phyloP scores from a whole-genome alignment of 345 rosid genomes.

The Nephelium lappaceum region DNA sequence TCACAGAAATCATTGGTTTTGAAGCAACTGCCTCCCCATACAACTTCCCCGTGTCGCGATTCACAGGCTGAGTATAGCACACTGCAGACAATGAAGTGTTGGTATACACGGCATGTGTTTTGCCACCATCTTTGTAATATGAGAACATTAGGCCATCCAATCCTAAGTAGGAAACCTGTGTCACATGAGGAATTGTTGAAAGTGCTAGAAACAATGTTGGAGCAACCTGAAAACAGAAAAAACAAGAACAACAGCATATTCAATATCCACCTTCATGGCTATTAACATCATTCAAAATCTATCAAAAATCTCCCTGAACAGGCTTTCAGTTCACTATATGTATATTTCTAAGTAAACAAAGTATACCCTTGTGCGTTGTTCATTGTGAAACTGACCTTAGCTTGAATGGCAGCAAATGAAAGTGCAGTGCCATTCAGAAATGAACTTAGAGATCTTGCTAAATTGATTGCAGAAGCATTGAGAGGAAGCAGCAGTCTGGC shows the following conservation, averaged over 20 bases:
- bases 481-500: conserved; percentile 27
- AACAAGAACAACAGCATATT: not conserved
- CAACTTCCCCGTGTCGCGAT: conserved; percentile 35
- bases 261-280: not conserved
- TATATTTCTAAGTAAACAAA: too few relatives aligned
- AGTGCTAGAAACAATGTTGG: conserved; percentile 42
- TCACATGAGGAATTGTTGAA: conserved; percentile 29
- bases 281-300: too few relatives aligned
- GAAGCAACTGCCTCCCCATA: conserved; percentile 37
- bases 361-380: too few relatives aligned
- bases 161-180: conserved; percentile 37
- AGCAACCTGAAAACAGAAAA: conserved; percentile 35
- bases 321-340: too few relatives aligned
- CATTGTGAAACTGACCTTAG: conserved; percentile 22
- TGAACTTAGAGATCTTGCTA: conserved; percentile 38
- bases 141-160: conserved; percentile 40
- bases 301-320: too few relatives aligned
- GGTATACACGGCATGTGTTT: conserved; percentile 32
- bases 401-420: conserved; percentile 29
- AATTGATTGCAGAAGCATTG: conserved; percentile 36
- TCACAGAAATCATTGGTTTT: conserved; percentile 8
- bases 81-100: conserved; percentile 30
- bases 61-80: conserved; percentile 39
- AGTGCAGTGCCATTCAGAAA: conserved; percentile 36
- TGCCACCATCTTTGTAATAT: conserved; percentile 22